Evolutionary conservation across 768 basidiomycete genomes (phyloP).

Genomic region (Crucibulum laeve): DNA sequence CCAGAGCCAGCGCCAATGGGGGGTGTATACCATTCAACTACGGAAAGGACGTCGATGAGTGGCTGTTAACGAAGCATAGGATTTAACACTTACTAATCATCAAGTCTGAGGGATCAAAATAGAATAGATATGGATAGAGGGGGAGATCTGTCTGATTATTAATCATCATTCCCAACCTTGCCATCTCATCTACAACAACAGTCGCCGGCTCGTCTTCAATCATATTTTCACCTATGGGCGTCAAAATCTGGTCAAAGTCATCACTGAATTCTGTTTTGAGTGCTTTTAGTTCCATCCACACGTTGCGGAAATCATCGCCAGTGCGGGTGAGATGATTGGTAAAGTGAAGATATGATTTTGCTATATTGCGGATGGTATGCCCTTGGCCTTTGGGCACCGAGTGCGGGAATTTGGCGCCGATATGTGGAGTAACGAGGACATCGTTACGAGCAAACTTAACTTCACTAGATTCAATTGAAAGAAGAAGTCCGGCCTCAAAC

Average conservation of each 20-base stretch:
- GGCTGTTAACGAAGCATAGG: not conserved
- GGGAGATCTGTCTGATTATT: constrained; percentile 25
- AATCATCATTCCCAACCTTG: constrained; percentile 27
- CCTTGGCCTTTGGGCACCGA: constrained; percentile 4
- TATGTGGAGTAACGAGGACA: constrained; percentile 12
- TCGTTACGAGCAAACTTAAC: constrained; percentile 20
- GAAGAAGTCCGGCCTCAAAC: constrained; percentile 11
- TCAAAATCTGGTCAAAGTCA: constrained; percentile 14
- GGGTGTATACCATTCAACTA: constrained; percentile 22
- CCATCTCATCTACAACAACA: constrained; percentile 18
- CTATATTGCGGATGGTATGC: constrained; percentile 15
- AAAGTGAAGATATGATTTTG: constrained; percentile 17
- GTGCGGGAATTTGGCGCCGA: constrained; percentile 15
- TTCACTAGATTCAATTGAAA: constrained; percentile 12
- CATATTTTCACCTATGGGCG: constrained; percentile 20
- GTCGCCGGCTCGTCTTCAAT: constrained; percentile 20
- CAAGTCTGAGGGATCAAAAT: constrained; percentile 36
- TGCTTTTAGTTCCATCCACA: constrained; percentile 25
- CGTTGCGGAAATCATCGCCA: constrained; percentile 15
- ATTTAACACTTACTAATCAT: constrained; percentile 22
- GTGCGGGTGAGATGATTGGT: constrained; percentile 22
- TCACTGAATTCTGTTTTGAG: constrained; percentile 15
- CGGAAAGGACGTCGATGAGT: not conserved
- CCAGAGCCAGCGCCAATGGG: constrained; percentile 20
- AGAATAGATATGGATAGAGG: constrained; percentile 35